Evolutionary conservation across 129 eudicot genomes (phyloP).

Genomic region (Ambrosia artemisiifolia): DNA sequence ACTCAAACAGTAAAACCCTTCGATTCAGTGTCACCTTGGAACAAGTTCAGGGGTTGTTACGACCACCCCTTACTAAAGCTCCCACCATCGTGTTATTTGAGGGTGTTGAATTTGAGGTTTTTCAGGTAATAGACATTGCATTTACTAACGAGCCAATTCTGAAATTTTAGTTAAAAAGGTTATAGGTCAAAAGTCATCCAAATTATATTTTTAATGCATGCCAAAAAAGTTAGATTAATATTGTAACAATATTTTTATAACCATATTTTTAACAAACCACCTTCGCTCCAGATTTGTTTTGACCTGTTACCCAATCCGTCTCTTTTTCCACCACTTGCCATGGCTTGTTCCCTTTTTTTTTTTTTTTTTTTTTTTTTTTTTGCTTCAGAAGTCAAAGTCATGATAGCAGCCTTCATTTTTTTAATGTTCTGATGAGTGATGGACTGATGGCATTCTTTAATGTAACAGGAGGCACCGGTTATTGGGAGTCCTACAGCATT

Average conservation of each 20-base stretch:
- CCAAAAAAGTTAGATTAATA: neutral
- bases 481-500: slow-evolving; percentile 64
- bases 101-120: slow-evolving; percentile 72
- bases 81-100: slow-evolving; percentile 53
- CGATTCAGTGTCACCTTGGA: slow-evolving; percentile 56
- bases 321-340: slow-evolving; percentile 1
- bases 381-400: slow-evolving; percentile 3
- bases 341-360: too few relatives aligned
- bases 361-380: neutral
- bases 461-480: slow-evolving; percentile 62
- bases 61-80: slow-evolving; percentile 42
- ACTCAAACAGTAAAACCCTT: slow-evolving; percentile 41
- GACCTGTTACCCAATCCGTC: neutral
- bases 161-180: neutral
- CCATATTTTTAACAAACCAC: too few relatives aligned
- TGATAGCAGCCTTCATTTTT: neutral
- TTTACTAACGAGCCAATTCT: neutral
- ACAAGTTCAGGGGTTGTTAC: slow-evolving; percentile 68
- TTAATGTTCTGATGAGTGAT: too few relatives aligned
- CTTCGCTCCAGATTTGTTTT: neutral
- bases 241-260: neutral
- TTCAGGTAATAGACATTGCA: slow-evolving; percentile 48
- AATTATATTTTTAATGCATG: neutral
- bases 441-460: slow-evolving; percentile 6
- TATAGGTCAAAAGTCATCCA: neutral